Conservation (phyloP, 2,329 filamentous ascomycete species). For the Beauveria caledonica region DNA sequence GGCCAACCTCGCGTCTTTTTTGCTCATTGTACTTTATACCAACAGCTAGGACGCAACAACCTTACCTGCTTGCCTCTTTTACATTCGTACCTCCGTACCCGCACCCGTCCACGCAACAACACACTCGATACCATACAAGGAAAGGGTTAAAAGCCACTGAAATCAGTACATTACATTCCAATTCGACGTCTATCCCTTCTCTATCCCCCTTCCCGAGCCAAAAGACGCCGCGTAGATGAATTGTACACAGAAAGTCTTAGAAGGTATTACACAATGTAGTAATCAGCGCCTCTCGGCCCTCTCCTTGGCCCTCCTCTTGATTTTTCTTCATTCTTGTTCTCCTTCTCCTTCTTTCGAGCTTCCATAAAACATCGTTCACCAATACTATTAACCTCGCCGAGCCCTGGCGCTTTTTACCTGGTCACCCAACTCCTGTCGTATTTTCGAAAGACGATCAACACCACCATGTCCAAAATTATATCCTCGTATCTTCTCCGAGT, state of each 20-base stretch:
- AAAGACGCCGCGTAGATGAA: slow-evolving; percentile 11
- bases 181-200: neutral
- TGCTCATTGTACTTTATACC: too few species aligned
- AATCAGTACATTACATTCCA: slow-evolving; percentile 2
- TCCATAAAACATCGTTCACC: slow-evolving; percentile 2
- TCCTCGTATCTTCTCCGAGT: too few species aligned
- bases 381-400: slow-evolving; percentile 9
- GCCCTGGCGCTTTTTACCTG: slow-evolving; percentile 5
- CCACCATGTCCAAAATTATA: slow-evolving; percentile 9
- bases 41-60: too few species aligned
- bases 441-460: slow-evolving; percentile 1
- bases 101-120: neutral
- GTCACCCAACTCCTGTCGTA: slow-evolving; percentile 7
- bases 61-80: too few species aligned
- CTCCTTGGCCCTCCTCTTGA: neutral
- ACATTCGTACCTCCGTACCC: too few species aligned
- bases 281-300: slow-evolving; percentile 4
- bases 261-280: slow-evolving; percentile 11
- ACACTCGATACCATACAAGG: neutral
- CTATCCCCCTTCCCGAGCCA: neutral
- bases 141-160: neutral
- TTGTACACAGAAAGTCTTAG: slow-evolving; percentile 11
- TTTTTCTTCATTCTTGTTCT: neutral
- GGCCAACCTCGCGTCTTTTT: too few species aligned
- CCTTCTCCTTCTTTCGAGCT: neutral